phyloP scores from a whole-genome alignment of 306 rosid genomes.

The Dicorynia guianensis region DNA sequence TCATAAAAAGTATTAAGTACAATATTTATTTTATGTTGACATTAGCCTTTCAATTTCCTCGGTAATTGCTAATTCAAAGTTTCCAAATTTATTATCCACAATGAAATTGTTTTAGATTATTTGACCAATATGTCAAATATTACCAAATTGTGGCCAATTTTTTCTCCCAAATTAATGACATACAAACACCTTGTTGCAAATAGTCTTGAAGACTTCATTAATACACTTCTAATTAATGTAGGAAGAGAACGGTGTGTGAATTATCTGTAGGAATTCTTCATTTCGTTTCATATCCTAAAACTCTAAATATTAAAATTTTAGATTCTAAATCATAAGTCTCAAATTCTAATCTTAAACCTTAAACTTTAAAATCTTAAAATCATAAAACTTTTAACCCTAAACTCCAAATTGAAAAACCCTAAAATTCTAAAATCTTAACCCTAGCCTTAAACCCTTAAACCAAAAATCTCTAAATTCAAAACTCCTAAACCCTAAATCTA shows the following conservation, averaged over 20 bases:
- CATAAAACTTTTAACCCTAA: too few species aligned
- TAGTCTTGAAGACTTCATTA: slow-evolving; percentile 22
- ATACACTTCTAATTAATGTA: not conserved
- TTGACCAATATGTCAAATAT: too few species aligned
- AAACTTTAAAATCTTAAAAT: too few species aligned
- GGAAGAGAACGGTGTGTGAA: slow-evolving; percentile 18
- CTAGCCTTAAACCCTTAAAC: too few species aligned
- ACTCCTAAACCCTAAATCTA: too few species aligned
- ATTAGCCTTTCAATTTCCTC: not conserved
- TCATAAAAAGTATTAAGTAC: not conserved
- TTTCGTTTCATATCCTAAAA: slow-evolving; percentile 5
- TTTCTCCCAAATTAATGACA: slow-evolving; percentile 22
- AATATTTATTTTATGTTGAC: not conserved
- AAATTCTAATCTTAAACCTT: too few species aligned
- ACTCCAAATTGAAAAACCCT: too few species aligned
- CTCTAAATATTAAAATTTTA: too few species aligned
- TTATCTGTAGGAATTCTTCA: slow-evolving; percentile 5
- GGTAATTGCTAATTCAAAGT: not conserved
- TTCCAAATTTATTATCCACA: not conserved
- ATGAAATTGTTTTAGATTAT: slow-evolving; percentile 4
- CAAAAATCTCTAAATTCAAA: too few species aligned
- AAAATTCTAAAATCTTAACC: too few species aligned
- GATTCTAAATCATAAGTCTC: too few species aligned
- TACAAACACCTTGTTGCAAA: slow-evolving; percentile 4
- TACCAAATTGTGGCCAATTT: not conserved